Percentiles rank a stretch among this genome's conserved stretches.
phyloP scores from a whole-genome alignment of 1,284 basidiomycete species.

The Pisolithus thermaeus region DNA sequence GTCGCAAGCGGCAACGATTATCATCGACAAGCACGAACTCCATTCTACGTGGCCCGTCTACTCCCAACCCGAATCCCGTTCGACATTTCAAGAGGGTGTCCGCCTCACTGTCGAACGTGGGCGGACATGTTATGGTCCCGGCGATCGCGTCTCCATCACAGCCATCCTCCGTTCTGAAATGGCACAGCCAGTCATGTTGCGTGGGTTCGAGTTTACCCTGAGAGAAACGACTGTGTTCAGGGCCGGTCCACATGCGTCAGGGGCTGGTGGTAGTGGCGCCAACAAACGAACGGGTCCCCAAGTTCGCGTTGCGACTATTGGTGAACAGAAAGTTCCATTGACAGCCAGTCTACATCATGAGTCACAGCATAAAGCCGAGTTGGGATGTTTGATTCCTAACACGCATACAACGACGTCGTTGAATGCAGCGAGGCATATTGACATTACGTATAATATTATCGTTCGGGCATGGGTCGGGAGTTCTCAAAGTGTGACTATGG shows the following conservation, averaged over 20 bases:
- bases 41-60: constrained; percentile 89
- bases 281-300: constrained; percentile 53
- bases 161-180: constrained; percentile 69
- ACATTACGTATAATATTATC: constrained; percentile 71
- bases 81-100: constrained; percentile 59
- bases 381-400: constrained; percentile 61
- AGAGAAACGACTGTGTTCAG: constrained; percentile 70
- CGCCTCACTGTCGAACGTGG: constrained; percentile 70
- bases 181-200: constrained; percentile 56
- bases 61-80: constrained; percentile 69
- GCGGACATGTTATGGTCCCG: constrained; percentile 76
- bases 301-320: constrained; percentile 45
- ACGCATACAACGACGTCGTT: constrained; percentile 73
- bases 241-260: constrained; percentile 40
- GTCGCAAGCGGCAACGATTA: constrained; percentile 58
- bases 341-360: constrained; percentile 69
- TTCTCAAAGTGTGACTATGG: constrained; percentile 53
- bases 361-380: constrained; percentile 61
- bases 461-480: constrained; percentile 75
- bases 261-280: constrained; percentile 16
- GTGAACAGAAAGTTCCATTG: constrained; percentile 64
- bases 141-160: constrained; percentile 68
- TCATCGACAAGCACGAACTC: constrained; percentile 85
- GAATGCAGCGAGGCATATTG: constrained; percentile 72
- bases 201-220: constrained; percentile 75